Percentiles rank a stretch among this genome's conserved stretches.
These are phyloP conservation scores for Erythrobasidium hasegawianum DNA, from an alignment of 1,284 basidiomycete genomes.

Conservation along the genomic window DNA sequence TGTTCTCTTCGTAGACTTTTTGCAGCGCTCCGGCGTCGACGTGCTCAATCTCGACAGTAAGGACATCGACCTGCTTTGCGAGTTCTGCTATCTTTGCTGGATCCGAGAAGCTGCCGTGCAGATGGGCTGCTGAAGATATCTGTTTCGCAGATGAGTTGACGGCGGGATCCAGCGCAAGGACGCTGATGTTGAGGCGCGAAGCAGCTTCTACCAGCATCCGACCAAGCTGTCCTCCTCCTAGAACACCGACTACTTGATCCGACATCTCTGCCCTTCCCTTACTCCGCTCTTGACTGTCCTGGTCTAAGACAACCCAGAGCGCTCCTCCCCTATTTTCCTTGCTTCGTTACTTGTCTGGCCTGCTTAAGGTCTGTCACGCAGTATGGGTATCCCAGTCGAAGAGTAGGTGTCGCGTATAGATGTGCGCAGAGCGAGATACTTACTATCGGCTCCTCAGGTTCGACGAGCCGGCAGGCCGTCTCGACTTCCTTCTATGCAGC, in stretches of 20 bases:
- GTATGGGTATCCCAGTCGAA: background rate
- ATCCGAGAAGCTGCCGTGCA: slow-evolving; percentile 86
- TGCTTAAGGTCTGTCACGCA: no score
- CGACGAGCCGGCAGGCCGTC: background rate
- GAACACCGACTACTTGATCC: slow-evolving; percentile 28
- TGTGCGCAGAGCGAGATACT: no score
- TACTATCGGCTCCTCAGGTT: no score
- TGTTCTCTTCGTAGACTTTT: slow-evolving; percentile 57
- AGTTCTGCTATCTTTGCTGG: slow-evolving; percentile 74
- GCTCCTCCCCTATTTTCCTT: no score
- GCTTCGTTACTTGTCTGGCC: no score
- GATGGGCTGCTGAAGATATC: slow-evolving; percentile 61
- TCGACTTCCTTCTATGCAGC: background rate
- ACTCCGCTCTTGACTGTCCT: no score
- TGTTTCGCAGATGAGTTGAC: slow-evolving; percentile 84
- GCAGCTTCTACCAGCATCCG: slow-evolving; percentile 95
- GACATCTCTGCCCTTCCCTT: background rate
- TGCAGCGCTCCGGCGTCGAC: slow-evolving; percentile 76
- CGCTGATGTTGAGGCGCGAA: slow-evolving; percentile 76
- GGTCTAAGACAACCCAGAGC: no score
- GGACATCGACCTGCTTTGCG: slow-evolving; percentile 73
- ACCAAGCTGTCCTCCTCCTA: slow-evolving; percentile 91
- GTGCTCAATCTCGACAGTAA: slow-evolving; percentile 98
- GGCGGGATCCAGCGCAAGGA: slow-evolving; percentile 85
- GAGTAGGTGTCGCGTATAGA: background rate